These are phyloP conservation scores for Orobanche coerulescens DNA, from an alignment of 257 asterid species.

Conservation along the genomic window DNA sequence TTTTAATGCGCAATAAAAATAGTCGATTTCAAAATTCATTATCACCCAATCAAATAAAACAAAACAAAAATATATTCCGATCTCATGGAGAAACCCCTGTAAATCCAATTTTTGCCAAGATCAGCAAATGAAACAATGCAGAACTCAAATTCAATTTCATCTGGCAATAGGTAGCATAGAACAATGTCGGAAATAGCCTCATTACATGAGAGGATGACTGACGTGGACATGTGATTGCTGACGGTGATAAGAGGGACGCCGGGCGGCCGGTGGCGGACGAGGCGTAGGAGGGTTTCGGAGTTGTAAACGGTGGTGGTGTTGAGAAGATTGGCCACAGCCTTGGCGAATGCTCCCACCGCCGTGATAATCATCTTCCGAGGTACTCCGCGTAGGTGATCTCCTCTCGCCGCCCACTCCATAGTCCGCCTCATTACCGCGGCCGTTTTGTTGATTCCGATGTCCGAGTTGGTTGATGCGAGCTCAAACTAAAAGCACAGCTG, in stretches of 20 bases:
- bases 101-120: too few species aligned
- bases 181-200: too few species aligned
- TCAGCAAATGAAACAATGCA: too few species aligned
- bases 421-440: slow-evolving; percentile 47
- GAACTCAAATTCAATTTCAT: too few species aligned
- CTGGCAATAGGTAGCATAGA: too few species aligned
- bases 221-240: slow-evolving; percentile 99
- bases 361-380: slow-evolving; percentile 66
- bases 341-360: slow-evolving; percentile 79
- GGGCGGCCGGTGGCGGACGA: slow-evolving; percentile 74
- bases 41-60: neutral
- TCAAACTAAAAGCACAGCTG: too few species aligned
- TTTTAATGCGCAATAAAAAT: neutral
- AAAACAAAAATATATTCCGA: too few species aligned
- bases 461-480: too few species aligned
- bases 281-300: slow-evolving; percentile 68
- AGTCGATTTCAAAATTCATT: neutral
- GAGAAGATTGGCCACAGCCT: slow-evolving; percentile 64
- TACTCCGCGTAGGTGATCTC: slow-evolving; percentile 72
- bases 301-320: slow-evolving; percentile 75
- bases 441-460: too few species aligned
- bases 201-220: slow-evolving; percentile 43
- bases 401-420: slow-evolving; percentile 90
- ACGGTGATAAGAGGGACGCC: slow-evolving; percentile 91
- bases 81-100: too few species aligned